Percentiles rank a stretch among this genome's conserved stretches.
Conservation (phyloP, 108 stramenopile species). For the Pseudonitzschia pungens region DNA sequence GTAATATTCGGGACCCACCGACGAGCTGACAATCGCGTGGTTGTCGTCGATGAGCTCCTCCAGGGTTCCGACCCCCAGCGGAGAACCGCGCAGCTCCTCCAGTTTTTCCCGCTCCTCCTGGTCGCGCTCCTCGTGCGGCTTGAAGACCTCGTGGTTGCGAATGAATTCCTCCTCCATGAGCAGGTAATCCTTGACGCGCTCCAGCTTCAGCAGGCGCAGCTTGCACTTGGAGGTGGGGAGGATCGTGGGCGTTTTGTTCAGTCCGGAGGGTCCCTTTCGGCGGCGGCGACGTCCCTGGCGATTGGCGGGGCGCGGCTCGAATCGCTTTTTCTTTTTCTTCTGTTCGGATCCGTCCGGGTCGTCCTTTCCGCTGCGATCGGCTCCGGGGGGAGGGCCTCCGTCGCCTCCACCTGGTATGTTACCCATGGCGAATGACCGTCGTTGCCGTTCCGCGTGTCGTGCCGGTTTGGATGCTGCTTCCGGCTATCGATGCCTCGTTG, state of each 20-base stretch:
- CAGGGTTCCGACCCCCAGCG: slow-evolving; percentile 93
- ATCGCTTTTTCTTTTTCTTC: slow-evolving; percentile 97
- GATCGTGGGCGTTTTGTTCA: slow-evolving; percentile 82
- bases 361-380: slow-evolving; percentile 25
- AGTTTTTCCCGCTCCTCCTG: slow-evolving; percentile 96
- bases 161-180: slow-evolving; percentile 99
- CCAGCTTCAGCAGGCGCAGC: slow-evolving; percentile 94
- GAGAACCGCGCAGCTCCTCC: slow-evolving; percentile 97
- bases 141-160: slow-evolving; percentile 98
- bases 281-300: slow-evolving; percentile 88
- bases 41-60: slow-evolving; percentile 99
- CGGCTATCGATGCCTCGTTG: too few relatives aligned
- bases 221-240: slow-evolving; percentile 97
- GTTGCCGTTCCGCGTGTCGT: too few relatives aligned
- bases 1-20: slow-evolving; percentile 98
- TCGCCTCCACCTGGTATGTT: slow-evolving; percentile 81
- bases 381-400: slow-evolving; percentile 45
- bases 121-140: slow-evolving; percentile 96
- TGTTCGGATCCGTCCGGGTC: slow-evolving; percentile 61
- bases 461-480: too few relatives aligned
- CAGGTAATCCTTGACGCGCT: slow-evolving; percentile 98
- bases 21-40: slow-evolving; percentile 96
- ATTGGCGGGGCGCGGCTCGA: slow-evolving; percentile 86
- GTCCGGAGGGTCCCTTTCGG: slow-evolving; percentile 89
- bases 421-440: slow-evolving; percentile 47